Conservation (phyloP, 2,329 filamentous ascomycete species). For the Curvularia eragrostidis region DNA sequence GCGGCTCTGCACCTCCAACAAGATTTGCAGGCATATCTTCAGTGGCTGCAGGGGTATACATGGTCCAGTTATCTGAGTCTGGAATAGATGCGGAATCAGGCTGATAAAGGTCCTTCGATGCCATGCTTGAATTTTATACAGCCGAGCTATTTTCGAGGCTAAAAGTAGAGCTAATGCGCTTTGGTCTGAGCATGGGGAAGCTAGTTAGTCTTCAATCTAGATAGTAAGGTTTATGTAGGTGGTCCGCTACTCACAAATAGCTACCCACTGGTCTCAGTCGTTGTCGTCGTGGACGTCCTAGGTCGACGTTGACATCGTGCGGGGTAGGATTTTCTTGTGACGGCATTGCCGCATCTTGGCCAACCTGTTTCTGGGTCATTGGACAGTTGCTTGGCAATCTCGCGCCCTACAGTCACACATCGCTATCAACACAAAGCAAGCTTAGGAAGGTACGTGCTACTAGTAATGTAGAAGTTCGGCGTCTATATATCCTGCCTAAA, state of each 20-base stretch:
- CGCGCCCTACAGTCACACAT: background rate
- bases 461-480: background rate
- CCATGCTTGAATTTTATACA: background rate
- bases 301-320: background rate
- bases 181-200: background rate
- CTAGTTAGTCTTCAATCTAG: background rate
- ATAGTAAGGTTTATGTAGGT: background rate
- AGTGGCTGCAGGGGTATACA: constrained; percentile 6
- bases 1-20: background rate
- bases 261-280: background rate
- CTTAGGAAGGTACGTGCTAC: background rate
- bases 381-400: background rate
- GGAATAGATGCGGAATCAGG: constrained; percentile 1
- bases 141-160: background rate
- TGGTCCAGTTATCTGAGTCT: constrained; percentile 8
- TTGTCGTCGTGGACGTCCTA: constrained; percentile 3
- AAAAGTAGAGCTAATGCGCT: background rate
- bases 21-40: background rate
- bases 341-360: background rate
- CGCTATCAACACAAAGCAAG: background rate
- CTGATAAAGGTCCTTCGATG: background rate
- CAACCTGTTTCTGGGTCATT: background rate
- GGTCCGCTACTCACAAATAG: background rate
- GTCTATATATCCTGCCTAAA: background rate
- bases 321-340: background rate